These are phyloP conservation scores for Pestalotiopsis sp. DNA, from an alignment of 2,329 filamentous ascomycete genomes.

Conservation along the genomic window DNA sequence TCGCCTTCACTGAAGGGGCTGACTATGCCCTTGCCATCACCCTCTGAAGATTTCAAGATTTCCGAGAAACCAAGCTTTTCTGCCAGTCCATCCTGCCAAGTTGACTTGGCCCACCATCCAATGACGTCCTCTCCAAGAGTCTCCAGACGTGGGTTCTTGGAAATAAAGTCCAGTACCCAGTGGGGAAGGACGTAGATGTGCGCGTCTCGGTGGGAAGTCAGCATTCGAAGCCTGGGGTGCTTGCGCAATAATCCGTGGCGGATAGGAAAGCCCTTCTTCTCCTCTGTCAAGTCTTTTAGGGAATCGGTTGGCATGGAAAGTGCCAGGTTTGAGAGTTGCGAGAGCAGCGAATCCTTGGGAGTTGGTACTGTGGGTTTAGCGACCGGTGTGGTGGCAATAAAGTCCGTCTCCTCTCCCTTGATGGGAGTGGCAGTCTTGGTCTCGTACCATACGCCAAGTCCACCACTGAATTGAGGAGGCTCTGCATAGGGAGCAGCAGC, in stretches of 20 bases:
- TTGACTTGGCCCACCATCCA: constrained; percentile 93
- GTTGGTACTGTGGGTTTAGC: constrained; percentile 59
- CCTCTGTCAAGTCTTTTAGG: constrained; percentile 79
- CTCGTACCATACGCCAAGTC: constrained; percentile 88
- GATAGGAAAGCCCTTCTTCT: constrained; percentile 72
- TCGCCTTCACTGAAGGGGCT: constrained; percentile 14
- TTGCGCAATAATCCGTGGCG: constrained; percentile 76
- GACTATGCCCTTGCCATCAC: constrained; percentile 21
- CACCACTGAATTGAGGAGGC: constrained; percentile 64
- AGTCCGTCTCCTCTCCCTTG: constrained; percentile 92
- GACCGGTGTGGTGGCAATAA: constrained; percentile 78
- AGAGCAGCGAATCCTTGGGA: constrained; percentile 66
- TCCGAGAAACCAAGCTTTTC: constrained; percentile 76
- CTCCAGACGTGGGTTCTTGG: constrained; percentile 79
- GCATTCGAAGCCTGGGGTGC: constrained; percentile 77
- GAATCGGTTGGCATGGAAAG: constrained; percentile 88
- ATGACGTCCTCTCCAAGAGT: constrained; percentile 90
- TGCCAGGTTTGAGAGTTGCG: constrained; percentile 76
- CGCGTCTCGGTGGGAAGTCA: constrained; percentile 84
- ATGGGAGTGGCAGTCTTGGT: constrained; percentile 75
- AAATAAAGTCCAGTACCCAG: constrained; percentile 87
- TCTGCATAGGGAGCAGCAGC: constrained; percentile 63
- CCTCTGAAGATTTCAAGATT: constrained; percentile 59
- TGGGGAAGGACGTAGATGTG: constrained; percentile 94
- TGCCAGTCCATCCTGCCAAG: constrained; percentile 82